Base-by-base conservation (phyloP, 2,329 filamentous ascomycete species). In the Venturia pyrina region DNA sequence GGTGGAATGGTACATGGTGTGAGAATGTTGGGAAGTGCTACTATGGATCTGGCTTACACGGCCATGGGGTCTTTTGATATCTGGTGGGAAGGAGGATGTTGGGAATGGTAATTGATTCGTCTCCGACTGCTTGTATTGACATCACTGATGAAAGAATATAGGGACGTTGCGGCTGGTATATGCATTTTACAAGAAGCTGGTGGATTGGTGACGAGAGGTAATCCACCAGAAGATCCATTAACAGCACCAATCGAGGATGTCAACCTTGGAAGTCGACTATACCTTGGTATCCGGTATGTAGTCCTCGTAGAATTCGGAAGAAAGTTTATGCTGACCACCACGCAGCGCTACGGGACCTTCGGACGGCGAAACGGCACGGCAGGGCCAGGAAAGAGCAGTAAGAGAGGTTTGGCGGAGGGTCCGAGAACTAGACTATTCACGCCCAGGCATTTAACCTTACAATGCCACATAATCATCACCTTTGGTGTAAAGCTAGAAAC, bases 41-140 rank as follows among this genome's bases (percentile, higher is more conserved):
- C 89, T 1, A 73, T 92, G 65, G 89, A 91, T 74, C 75, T 92
- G 62, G 89, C 88, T 0, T 92, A 91, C 73, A 85, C 85, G 11
- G 89, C 89, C 15, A 89, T 89, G 82, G 89, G 89, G 0, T 80
- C 85, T 0, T 87, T 91, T 69, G 89, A 92, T 75, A 90, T 91
- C 13, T 91, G 89, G 89, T 92, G 89, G 89, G 89, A 92, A 73
- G 89, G 88, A 3, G 89, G 89, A 0, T 91, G 88, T 71, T 91
- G 89, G 89, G 89, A 91, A 75, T 92, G 89, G 86, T 87, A 70
- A 69, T 81, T 17, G 2, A 74, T 53, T 34, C 17, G 56, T 34
- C 13, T 46, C 24, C 15, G 7, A 15, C 63, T 19, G 8, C 0
- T 5, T 2, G 4, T 4, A n/a, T 48, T 3, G 11, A 28, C 17